A percentile compares a stretch with the other conserved stretches of the same genome.
phyloP scores from a whole-genome alignment of 2,329 filamentous ascomycete genomes.

The Tolypocladium album region DNA sequence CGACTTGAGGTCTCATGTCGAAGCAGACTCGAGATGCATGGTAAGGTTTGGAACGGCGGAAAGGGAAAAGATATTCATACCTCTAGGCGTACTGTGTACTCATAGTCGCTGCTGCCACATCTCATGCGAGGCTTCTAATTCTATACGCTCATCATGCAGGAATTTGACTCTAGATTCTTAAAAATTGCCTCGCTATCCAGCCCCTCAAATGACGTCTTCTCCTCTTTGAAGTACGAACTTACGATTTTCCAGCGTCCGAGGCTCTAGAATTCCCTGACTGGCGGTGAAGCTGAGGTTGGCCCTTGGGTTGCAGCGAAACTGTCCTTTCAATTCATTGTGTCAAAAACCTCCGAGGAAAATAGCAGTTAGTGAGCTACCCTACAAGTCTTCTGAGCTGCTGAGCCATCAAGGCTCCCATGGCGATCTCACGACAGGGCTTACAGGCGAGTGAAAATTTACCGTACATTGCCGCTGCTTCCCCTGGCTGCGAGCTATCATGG shows the following conservation, averaged over 20 bases:
- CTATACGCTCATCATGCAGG: no score
- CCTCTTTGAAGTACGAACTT: constrained; percentile 3
- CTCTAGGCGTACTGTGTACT: no score
- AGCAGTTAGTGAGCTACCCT: no score
- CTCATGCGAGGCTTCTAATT: no score
- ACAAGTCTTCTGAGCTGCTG: no score
- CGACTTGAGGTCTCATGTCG: no score
- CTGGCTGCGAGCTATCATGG: not conserved
- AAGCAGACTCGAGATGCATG: not conserved
- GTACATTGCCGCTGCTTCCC: not conserved
- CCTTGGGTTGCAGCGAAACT: not conserved
- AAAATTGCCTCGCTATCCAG: not conserved
- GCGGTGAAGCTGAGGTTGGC: not conserved
- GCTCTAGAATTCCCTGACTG: not conserved
- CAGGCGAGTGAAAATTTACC: not conserved
- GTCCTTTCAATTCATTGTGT: no score
- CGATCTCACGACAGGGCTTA: not conserved
- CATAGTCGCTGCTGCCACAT: not conserved
- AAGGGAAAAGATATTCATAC: not conserved
- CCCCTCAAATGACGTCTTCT: constrained; percentile 1
- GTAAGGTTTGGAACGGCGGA: no score
- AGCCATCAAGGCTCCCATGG: no score
- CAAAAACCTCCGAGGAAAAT: no score
- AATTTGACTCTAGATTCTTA: no score
- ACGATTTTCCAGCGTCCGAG: constrained; percentile 1